A percentile compares a stretch with the other conserved stretches of the same genome.
phyloP scores from a whole-genome alignment of 1,139 yeast species.

The Pichia sp. region DNA sequence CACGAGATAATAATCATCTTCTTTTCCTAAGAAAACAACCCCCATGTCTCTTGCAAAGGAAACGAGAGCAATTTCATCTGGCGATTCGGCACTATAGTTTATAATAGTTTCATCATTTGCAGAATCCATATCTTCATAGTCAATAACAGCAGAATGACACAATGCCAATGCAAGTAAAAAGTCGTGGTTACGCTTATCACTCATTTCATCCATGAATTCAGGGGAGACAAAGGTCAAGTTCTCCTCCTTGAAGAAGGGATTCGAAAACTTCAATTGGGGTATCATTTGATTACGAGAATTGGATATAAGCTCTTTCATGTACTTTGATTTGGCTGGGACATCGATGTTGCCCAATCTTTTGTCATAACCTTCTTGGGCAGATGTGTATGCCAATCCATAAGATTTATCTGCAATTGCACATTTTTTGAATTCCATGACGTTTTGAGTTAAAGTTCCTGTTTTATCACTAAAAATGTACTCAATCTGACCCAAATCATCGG shows the following conservation, averaged over 20 bases:
- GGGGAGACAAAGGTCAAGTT: constrained; percentile 47
- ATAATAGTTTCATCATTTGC: constrained; percentile 35
- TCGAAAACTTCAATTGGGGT: constrained; percentile 21
- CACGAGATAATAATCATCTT: constrained; percentile 31
- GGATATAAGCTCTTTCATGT: constrained; percentile 39
- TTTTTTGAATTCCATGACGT: constrained; percentile 57
- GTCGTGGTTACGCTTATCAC: constrained; percentile 42
- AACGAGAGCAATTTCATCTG: constrained; percentile 62
- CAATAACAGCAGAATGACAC: constrained; percentile 59
- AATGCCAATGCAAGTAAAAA: constrained; percentile 52
- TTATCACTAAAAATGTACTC: constrained; percentile 60
- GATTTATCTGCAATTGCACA: constrained; percentile 47
- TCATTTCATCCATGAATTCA: constrained; percentile 40
- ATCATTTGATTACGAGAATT: constrained; percentile 41
- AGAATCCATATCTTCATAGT: constrained; percentile 27
- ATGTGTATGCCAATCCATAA: constrained; percentile 60
- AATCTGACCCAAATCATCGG: constrained; percentile 63
- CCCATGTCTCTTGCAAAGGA: constrained; percentile 58
- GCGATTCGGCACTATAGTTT: constrained; percentile 54
- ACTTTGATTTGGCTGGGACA: constrained; percentile 43
- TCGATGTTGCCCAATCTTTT: constrained; percentile 49
- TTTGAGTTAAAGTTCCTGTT: constrained; percentile 59
- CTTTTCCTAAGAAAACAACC: constrained; percentile 44
- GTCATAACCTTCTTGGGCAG: constrained; percentile 55
- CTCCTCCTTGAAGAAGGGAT: constrained; percentile 35